These are phyloP conservation scores for Fagopyrum tataricum DNA, from an alignment of 148 eudicot genomes.

Conservation along the genomic window DNA sequence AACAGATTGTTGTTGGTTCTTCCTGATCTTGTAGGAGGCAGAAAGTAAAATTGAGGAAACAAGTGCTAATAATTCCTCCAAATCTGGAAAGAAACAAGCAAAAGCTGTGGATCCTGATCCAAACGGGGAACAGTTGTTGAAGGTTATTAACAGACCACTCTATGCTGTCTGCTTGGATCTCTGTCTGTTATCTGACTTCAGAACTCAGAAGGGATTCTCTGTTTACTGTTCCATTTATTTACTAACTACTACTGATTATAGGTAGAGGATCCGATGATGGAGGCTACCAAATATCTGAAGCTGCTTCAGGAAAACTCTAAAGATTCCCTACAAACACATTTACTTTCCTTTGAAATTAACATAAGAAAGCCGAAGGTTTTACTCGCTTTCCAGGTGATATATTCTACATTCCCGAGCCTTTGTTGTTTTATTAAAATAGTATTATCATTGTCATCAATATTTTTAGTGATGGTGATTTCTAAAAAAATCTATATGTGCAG, in stretches of 20 bases:
- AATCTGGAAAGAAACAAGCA: slow-evolving; percentile 64
- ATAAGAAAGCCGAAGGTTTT: slow-evolving; percentile 84
- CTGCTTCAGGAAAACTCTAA: slow-evolving; percentile 85
- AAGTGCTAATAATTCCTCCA: slow-evolving; percentile 50
- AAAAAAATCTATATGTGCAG: not conserved
- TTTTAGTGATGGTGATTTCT: not conserved
- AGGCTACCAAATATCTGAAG: slow-evolving; percentile 89
- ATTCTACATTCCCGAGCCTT: not conserved
- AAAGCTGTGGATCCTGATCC: slow-evolving; percentile 95
- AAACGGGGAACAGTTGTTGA: slow-evolving; percentile 76
- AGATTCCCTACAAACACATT: slow-evolving; percentile 76
- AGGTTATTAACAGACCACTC: slow-evolving; percentile 34
- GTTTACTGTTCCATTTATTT: not conserved
- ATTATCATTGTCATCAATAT: not conserved
- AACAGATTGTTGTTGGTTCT: slow-evolving; percentile 12
- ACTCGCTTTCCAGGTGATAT: slow-evolving; percentile 81
- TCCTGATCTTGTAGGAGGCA: slow-evolving; percentile 56
- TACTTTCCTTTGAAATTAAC: slow-evolving; percentile 82
- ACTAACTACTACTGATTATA: slow-evolving; percentile 17
- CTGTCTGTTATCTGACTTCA: not conserved
- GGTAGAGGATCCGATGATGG: slow-evolving; percentile 90
- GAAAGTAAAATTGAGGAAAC: slow-evolving; percentile 87
- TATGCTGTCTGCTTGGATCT: not conserved
- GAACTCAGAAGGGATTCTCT: not conserved
- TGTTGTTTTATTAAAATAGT: not conserved